Evolutionary conservation across 495 filamentous ascomycete species (phyloP).

Genomic region (Tricharina praecox): DNA sequence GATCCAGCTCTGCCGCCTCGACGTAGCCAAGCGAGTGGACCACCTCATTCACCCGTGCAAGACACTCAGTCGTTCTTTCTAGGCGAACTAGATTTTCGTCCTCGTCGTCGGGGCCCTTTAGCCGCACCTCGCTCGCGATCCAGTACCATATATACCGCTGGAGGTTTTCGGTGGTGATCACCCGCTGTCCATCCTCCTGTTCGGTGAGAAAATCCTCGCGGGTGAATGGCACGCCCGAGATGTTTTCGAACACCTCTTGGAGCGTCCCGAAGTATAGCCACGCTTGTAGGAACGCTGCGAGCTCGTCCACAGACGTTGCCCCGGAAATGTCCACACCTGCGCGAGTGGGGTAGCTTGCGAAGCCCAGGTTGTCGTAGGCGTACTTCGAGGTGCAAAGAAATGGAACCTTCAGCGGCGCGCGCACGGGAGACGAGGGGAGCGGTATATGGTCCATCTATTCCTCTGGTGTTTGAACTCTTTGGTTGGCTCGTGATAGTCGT

Average conservation of each 20-base stretch:
- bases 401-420: not conserved
- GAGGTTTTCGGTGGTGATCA: not conserved
- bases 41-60: not conserved
- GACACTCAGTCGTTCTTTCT: not conserved
- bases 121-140: not conserved
- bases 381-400: not conserved
- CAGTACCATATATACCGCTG: not conserved
- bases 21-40: not conserved
- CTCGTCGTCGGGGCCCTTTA: not conserved
- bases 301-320: not conserved
- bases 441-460: slow-evolving; percentile 7
- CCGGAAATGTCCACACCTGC: not conserved
- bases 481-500: too few relatives aligned
- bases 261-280: slow-evolving; percentile 8
- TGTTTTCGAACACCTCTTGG: not conserved
- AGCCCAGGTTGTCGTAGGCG: not conserved
- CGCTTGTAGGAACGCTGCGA: slow-evolving; percentile 5
- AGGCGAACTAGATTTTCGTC: too few relatives aligned
- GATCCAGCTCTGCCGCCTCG: not conserved
- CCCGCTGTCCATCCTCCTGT: not conserved
- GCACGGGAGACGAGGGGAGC: not conserved
- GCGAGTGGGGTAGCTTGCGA: not conserved
- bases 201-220: not conserved
- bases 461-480: too few relatives aligned
- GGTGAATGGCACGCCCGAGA: not conserved